These are phyloP conservation scores for Trichoderma sp. DNA, from an alignment of 2,329 filamentous ascomycete species.

Conservation along the genomic window DNA sequence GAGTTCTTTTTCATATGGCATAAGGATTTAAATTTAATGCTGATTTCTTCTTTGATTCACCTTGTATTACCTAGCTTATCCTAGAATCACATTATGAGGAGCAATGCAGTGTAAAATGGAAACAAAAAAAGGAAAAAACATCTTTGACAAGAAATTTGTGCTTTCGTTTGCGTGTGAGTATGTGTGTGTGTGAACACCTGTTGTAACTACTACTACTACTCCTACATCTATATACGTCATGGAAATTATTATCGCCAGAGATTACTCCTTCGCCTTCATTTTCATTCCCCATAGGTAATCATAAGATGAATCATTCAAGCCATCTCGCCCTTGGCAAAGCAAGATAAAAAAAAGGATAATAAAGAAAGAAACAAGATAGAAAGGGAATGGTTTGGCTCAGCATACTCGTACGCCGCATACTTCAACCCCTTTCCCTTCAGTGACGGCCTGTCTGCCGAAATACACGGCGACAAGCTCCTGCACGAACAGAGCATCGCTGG, in stretches of 20 bases:
- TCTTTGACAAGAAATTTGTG: neutral
- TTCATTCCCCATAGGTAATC: constrained; percentile 6
- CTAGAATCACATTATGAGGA: constrained; percentile 4
- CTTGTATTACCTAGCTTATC: constrained; percentile 22
- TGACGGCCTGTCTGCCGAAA: constrained; percentile 65
- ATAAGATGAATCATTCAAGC: neutral
- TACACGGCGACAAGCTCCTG: constrained; percentile 65
- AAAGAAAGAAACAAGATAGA: neutral
- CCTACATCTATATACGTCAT: constrained; percentile 19
- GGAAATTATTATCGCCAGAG: constrained; percentile 1
- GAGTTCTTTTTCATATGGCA: constrained; percentile 28
- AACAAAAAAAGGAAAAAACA: neutral
- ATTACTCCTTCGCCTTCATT: neutral
- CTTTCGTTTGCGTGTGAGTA: neutral
- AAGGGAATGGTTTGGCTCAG: constrained; percentile 38
- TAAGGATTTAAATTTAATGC: constrained; percentile 31
- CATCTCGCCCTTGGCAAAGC: constrained; percentile 7
- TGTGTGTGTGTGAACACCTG: constrained; percentile 16
- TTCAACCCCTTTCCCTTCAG: constrained; percentile 71
- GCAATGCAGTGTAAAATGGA: neutral
- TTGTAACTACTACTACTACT: neutral
- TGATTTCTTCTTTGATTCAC: neutral
- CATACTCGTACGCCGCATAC: constrained; percentile 76
- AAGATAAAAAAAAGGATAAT: neutral
- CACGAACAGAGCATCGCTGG: constrained; percentile 70